Evolutionary conservation across 2,329 filamentous ascomycete genomes (phyloP), one percentile per base, ranked within the genome.

Genomic region (Didymella pomorum): DNA sequence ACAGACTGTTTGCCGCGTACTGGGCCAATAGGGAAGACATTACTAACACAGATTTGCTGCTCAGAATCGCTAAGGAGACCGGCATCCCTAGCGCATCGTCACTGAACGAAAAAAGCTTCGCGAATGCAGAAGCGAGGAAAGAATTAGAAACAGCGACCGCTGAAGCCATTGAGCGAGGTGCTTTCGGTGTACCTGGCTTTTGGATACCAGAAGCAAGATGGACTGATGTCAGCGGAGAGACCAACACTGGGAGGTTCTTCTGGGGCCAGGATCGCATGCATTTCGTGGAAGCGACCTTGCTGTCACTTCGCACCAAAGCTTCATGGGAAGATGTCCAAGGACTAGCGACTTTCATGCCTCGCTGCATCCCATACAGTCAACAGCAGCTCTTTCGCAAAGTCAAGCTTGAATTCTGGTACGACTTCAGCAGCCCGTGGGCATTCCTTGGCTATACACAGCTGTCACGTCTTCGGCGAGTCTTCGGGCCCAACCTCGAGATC

Each of bases 241-340:
- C 55, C 31, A 56, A 39, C 6, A 46, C 20, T 5, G 73, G 72
- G 0, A 55, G 73, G 9, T 74, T 72, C 46, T 76, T 68, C 25
- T 76, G 72, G 73, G 74, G 74, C 1, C 73, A 76, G 50, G 74
- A 76, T 61, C 67, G 71, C 0, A 76, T 76, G 72, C 72, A 75
- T 47, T 75, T 76, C 39, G 74, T 75, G 2, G 73, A 76, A 44
- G 74, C 71, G 1, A 61, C 66, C 3, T 47, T 75, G 5, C 33
- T 65, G 12, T 64, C 65, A 1, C 33, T 68, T 1, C 51, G 53
- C 21, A 57, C 42, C 18, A 49, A 52, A 3, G 21, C 31, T 8
- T 16, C 23, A 7, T 25, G 23, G 23, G 7, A 25, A 25, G 23
- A 21, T 0, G 64, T 72, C 0, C 11, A 46, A 0, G 47, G 47